phyloP scores from a whole-genome alignment of 495 filamentous ascomycete genomes.

The Penicillium manginii region DNA sequence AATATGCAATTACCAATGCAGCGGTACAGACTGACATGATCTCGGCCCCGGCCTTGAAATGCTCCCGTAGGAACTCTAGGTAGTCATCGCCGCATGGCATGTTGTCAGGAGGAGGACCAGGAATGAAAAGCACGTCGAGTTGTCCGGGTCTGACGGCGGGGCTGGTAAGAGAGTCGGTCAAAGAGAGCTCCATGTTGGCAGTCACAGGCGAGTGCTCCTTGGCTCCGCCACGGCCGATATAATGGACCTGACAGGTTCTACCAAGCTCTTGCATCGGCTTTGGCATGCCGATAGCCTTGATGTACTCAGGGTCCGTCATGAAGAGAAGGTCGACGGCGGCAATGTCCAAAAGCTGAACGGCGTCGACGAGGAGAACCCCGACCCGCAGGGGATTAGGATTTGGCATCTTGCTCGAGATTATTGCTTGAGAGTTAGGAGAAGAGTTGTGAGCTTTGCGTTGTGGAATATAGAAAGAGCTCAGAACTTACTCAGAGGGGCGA shows the following conservation, averaged over 20 bases:
- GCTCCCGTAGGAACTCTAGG: conserved; percentile 49
- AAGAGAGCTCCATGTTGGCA: conserved; percentile 30
- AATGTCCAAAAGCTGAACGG: conserved; percentile 53
- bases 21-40: conserved; percentile 61
- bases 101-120: conserved; percentile 51
- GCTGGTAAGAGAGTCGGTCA: conserved; percentile 47
- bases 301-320: conserved; percentile 49
- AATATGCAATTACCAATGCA: conserved; percentile 49
- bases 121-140: conserved; percentile 56
- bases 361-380: conserved; percentile 49
- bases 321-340: conserved; percentile 53
- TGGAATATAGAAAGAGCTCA: no score
- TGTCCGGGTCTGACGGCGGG: conserved; percentile 47
- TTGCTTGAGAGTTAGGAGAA: no score
- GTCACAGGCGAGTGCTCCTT: conserved; percentile 38
- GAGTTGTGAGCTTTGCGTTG: no score
- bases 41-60: conserved; percentile 41
- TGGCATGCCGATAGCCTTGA: conserved; percentile 37
- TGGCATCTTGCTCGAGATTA: not conserved
- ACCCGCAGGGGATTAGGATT: conserved; percentile 29
- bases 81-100: conserved; percentile 35
- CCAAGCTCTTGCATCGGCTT: conserved; percentile 39
- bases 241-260: conserved; percentile 45
- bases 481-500: no score
- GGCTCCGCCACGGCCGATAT: conserved; percentile 42